Conservation (phyloP, 495 filamentous ascomycete genomes). For the Choiromyces venosus region DNA sequence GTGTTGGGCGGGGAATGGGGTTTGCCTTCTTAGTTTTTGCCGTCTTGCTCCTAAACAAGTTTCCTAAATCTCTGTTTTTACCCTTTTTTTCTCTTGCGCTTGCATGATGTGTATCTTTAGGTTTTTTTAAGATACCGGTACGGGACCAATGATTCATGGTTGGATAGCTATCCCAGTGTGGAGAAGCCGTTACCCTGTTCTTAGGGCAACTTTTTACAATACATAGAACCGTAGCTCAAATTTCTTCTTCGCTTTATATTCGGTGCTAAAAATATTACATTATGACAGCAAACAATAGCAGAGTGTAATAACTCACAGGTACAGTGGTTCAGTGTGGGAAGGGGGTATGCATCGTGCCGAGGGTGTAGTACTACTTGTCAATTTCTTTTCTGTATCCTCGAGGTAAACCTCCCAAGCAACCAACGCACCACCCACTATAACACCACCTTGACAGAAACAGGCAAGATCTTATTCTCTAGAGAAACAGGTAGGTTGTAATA, state of each 20-base stretch:
- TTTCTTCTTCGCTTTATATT: background rate
- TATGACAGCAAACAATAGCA: background rate
- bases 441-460: no score
- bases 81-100: background rate
- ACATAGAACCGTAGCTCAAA: background rate
- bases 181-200: background rate
- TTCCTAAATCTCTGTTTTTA: slow-evolving; percentile 3
- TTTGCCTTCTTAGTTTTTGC: slow-evolving; percentile 12
- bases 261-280: background rate
- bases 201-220: background rate
- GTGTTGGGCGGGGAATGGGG: slow-evolving; percentile 14
- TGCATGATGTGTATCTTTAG: slow-evolving; percentile 1
- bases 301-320: background rate
- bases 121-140: slow-evolving; percentile 3
- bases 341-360: background rate
- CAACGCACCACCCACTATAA: no score
- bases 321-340: background rate
- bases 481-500: no score
- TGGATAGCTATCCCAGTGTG: background rate
- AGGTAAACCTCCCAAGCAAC: no score
- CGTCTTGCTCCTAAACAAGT: background rate
- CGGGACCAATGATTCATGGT: background rate
- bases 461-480: no score
- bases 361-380: background rate
- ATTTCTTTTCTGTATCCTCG: no score